Evolutionary conservation across 2,329 filamentous ascomycete species (phyloP).

Genomic region (Phialophora verrucosa): DNA sequence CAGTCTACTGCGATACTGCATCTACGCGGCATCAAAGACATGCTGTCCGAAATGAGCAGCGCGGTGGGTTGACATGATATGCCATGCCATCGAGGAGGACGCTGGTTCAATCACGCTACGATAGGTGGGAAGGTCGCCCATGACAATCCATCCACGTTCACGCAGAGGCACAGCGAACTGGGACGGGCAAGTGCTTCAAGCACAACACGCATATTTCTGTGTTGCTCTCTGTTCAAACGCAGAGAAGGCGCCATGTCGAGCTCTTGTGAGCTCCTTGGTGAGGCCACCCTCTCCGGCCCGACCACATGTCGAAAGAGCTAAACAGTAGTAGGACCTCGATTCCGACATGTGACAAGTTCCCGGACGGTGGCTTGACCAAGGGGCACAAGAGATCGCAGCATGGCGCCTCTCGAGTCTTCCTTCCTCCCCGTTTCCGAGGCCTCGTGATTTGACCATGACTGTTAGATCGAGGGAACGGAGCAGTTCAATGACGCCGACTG

Average conservation of each 20-base stretch:
- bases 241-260: neutral
- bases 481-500: neutral
- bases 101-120: neutral
- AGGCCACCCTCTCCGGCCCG: neutral
- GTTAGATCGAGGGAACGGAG: neutral
- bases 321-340: neutral
- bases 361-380: neutral
- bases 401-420: neutral
- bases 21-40: neutral
- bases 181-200: neutral
- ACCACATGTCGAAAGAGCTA: neutral
- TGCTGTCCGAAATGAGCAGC: neutral
- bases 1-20: too few species aligned
- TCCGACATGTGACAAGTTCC: neutral
- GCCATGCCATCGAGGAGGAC: neutral
- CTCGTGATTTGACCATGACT: neutral
- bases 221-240: neutral
- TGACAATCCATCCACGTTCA: neutral
- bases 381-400: constrained; percentile 4
- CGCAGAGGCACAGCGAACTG: neutral
- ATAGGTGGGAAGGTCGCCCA: neutral
- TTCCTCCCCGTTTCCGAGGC: neutral
- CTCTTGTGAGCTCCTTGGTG: neutral
- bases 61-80: neutral
- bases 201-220: neutral